Evolutionary conservation across 2,329 filamentous ascomycete species (phyloP), one percentile per base, ranked within the genome.

Genomic region (Neonectria magnoliae): DNA sequence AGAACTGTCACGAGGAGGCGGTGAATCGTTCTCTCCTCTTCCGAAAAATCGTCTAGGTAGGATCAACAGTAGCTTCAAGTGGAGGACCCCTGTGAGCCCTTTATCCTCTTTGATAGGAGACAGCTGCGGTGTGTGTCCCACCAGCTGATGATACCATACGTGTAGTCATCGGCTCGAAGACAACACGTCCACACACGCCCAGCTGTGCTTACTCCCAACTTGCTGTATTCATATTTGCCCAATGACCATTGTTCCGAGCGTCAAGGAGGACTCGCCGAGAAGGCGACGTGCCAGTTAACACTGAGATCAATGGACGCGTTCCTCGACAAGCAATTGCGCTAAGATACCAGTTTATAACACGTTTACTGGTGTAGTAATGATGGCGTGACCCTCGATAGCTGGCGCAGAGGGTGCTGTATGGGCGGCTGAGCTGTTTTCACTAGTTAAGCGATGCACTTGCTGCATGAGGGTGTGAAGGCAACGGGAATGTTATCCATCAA

Each of bases 391-490:
- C 53, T 22, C 47, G 27, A 41, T 22, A 20, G 22, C 38, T 11
- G 51, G 5, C 20, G 16, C 5, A 52, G 45, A 20, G 13, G 36
- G 18, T 22, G 41, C 22, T 57, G 45, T 38, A 47, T 57, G 47
- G 53, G 55, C 50, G 53, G 44, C 29, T 62, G 52, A 38, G 44
- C 44, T n/a, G 29, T 52, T 57, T 36, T 29, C 33, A 27, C 20
- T 41, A 16, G 14, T 38, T 38, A n/a, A 58, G 27, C 38, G 55
- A 55, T 42, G 55, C 48, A 55, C 50, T 51, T 55, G 20, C 14
- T 33, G 31, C 20, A 44, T 48, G 50, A 53, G 55, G 60, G 60
- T 55, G 55, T 59, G 55, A 59, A 33, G 25, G 31, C 38, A 36
- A n/a, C 16, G 29, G 6, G 29, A 48, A 48, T 55, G 57, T 25